These are phyloP conservation scores for Kazachstania viticola DNA, from an alignment of 805 yeast genomes.

Conservation along the genomic window DNA sequence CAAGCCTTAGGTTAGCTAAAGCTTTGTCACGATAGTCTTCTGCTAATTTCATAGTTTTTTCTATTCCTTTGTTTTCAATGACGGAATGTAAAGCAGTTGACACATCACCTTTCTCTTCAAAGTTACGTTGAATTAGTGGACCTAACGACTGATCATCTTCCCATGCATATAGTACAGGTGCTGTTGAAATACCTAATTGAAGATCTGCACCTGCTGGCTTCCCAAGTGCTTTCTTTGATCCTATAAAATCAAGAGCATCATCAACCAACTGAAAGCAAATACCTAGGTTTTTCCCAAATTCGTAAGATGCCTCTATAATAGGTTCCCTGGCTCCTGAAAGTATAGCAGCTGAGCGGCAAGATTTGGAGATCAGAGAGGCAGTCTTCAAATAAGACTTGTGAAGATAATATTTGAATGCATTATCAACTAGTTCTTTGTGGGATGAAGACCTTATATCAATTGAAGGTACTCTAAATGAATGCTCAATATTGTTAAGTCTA, in stretches of 20 bases:
- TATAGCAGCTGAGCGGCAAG: constrained; percentile 87
- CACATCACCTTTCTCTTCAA: constrained; percentile 70
- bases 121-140: constrained; percentile 71
- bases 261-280: constrained; percentile 93
- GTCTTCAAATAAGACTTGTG: constrained; percentile 95
- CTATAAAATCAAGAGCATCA: constrained; percentile 89
- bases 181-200: constrained; percentile 89
- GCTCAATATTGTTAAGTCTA: constrained; percentile 36
- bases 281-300: constrained; percentile 87
- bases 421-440: constrained; percentile 56
- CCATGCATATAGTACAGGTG: constrained; percentile 95
- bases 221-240: constrained; percentile 75
- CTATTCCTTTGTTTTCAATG: constrained; percentile 57
- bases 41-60: constrained; percentile 66
- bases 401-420: constrained; percentile 89
- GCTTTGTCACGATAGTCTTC: constrained; percentile 69
- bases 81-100: constrained; percentile 73
- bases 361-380: constrained; percentile 87
- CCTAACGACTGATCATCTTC: constrained; percentile 76
- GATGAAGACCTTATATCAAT: constrained; percentile 23
- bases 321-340: constrained; percentile 70
- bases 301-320: constrained; percentile 76
- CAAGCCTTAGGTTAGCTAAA: constrained; percentile 47
- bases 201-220: constrained; percentile 95
- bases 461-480: constrained; percentile 40